phyloP scores from a whole-genome alignment of 2,329 filamentous ascomycete species.

The Phyllachora maydis region DNA sequence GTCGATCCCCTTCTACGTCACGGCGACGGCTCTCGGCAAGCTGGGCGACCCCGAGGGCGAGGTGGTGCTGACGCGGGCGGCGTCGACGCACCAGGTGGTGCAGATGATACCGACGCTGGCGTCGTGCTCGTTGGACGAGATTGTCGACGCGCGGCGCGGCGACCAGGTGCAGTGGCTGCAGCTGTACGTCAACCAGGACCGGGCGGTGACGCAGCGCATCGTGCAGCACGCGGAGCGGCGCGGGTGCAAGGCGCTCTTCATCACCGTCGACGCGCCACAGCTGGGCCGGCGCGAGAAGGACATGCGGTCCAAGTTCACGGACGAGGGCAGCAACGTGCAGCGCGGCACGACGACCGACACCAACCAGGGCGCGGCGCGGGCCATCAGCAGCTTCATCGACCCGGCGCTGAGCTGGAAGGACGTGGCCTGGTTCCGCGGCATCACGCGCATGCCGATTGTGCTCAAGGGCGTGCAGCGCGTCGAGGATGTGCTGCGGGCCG shows the following conservation, averaged over 20 bases:
- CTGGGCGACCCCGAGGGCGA: conserved; percentile 88
- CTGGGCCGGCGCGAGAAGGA: conserved; percentile 91
- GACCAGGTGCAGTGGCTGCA: conserved; percentile 92
- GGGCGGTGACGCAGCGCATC: conserved; percentile 73
- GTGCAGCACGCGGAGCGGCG: conserved; percentile 79
- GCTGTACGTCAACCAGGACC: conserved; percentile 93
- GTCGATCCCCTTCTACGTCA: conserved; percentile 85
- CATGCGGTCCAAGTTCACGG: conserved; percentile 84
- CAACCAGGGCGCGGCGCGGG: conserved; percentile 78
- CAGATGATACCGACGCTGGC: conserved; percentile 98
- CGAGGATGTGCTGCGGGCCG: conserved; percentile 80
- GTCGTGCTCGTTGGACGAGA: conserved; percentile 94
- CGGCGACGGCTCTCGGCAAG: conserved; percentile 87
- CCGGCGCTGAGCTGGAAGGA: conserved; percentile 85
- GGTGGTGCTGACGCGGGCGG: conserved; percentile 69
- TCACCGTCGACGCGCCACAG: conserved; percentile 94
- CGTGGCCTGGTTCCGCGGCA: conserved; percentile 75
- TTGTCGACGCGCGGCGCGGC: conserved; percentile 61
- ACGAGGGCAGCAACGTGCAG: conserved; percentile 70
- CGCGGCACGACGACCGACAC: conserved; percentile 56
- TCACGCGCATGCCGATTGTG: conserved; percentile 88
- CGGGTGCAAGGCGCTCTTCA: conserved; percentile 90
- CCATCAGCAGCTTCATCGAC: conserved; percentile 94
- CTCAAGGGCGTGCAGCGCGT: conserved; percentile 94
- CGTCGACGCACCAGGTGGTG: conserved; percentile 70